Evolutionary conservation across 352 stramenopile species (phyloP).

Genomic region (Phytopythium oedochilum): DNA sequence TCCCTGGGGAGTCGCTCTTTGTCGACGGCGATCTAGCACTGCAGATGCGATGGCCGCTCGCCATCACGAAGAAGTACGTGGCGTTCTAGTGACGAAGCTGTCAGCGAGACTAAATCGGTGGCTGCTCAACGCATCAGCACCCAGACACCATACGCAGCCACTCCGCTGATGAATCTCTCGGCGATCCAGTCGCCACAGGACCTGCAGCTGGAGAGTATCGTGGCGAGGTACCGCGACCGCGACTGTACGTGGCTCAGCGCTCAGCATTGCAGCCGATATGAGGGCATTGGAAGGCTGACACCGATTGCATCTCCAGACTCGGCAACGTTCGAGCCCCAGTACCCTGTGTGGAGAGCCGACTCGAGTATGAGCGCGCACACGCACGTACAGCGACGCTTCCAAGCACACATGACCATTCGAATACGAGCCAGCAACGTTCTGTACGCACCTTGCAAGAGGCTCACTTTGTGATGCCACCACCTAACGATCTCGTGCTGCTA

Average conservation of each 20-base stretch:
- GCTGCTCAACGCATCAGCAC: conserved; percentile 11
- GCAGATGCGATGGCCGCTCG: conserved; percentile 36
- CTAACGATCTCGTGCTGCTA: conserved; percentile 5
- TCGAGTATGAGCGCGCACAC: conserved; percentile 4
- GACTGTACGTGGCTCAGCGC: conserved; percentile 32
- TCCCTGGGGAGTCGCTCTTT: conserved; percentile 28
- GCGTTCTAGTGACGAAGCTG: background rate
- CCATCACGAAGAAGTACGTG: conserved; percentile 36
- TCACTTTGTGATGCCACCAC: background rate
- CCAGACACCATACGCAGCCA: conserved; percentile 26
- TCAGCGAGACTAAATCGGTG: too few species aligned
- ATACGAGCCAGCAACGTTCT: conserved; percentile 28
- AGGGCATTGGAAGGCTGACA: background rate
- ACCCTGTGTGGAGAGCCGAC: conserved; percentile 39
- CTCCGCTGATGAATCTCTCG: conserved; percentile 40
- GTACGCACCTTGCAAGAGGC: conserved; percentile 6
- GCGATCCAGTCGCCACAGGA: conserved; percentile 27
- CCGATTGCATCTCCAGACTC: conserved; percentile 13
- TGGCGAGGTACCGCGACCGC: conserved; percentile 32
- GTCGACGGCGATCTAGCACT: conserved; percentile 64
- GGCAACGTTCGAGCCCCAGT: conserved; percentile 27
- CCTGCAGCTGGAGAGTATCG: conserved; percentile 26
- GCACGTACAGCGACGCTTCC: conserved; percentile 19
- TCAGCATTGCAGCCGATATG: background rate
- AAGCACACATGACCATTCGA: conserved; percentile 33